Evolutionary conservation across 108 stramenopile species (phyloP).

Genomic region (Fragilariopsis cylindrus): DNA sequence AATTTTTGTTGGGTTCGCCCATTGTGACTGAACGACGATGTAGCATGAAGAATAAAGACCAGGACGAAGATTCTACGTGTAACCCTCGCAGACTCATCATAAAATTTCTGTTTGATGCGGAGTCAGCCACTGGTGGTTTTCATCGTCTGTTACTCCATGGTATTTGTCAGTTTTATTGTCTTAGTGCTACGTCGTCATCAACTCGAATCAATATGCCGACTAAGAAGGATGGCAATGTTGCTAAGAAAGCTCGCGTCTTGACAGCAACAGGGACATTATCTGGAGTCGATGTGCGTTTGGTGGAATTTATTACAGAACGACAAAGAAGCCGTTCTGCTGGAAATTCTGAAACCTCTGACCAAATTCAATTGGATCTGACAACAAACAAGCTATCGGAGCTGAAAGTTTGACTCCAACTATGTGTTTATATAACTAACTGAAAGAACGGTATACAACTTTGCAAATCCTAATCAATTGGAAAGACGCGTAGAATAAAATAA

Average conservation of each 20-base stretch:
- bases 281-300: constrained; percentile 18
- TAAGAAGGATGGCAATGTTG: not conserved
- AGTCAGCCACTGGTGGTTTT: constrained; percentile 58
- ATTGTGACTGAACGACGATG: constrained; percentile 12
- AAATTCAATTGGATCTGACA: not conserved
- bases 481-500: no score
- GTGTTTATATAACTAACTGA: no score
- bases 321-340: not conserved
- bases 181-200: constrained; percentile 45
- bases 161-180: constrained; percentile 80
- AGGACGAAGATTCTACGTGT: not conserved
- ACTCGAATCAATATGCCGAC: not conserved
- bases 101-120: constrained; percentile 38
- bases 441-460: no score
- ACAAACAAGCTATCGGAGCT: constrained; percentile 21
- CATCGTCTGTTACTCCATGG: constrained; percentile 82
- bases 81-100: not conserved
- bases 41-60: not conserved
- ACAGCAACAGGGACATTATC: constrained; percentile 20
- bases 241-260: constrained; percentile 26
- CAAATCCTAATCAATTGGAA: no score
- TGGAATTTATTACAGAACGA: constrained; percentile 17
- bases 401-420: constrained; percentile 35
- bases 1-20: constrained; percentile 42
- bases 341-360: not conserved